Evolutionary conservation across 345 rosid genomes (phyloP).

Genomic region (Cardamine occulta): DNA sequence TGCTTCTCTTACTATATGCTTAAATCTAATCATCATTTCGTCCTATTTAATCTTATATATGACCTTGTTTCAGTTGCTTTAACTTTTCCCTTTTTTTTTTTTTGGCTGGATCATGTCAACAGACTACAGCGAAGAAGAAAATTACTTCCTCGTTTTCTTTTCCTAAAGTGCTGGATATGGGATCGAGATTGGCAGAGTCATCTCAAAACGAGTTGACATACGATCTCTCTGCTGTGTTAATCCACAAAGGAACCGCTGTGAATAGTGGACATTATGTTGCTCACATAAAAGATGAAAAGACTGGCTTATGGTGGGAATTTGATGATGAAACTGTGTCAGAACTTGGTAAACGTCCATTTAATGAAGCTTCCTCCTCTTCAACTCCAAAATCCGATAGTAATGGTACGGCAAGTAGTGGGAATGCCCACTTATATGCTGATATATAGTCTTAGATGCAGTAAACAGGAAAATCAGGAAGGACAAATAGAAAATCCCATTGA

Average conservation of each 20-base stretch:
- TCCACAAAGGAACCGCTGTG: conserved; percentile 97
- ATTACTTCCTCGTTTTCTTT: conserved; percentile 83
- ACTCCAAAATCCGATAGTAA: conserved; percentile 52
- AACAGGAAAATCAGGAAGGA: conserved; percentile 49
- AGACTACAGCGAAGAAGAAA: conserved; percentile 97
- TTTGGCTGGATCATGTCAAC: conserved; percentile 53
- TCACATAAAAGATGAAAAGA: conserved; percentile 90
- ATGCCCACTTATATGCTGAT: conserved; percentile 79
- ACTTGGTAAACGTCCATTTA: conserved; percentile 81
- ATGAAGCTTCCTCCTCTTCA: conserved; percentile 69
- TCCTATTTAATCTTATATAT: neutral
- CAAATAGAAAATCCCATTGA: conserved; percentile 34
- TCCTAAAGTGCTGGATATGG: conserved; percentile 85
- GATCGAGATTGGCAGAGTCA: conserved; percentile 68
- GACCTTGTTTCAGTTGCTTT: conserved; percentile 2
- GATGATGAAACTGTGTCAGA: conserved; percentile 93
- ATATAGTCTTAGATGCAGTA: conserved; percentile 68
- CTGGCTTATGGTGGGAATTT: conserved; percentile 96
- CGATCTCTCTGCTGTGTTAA: conserved; percentile 85
- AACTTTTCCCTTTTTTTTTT: conserved; percentile 12
- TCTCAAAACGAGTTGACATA: conserved; percentile 64
- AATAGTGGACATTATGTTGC: conserved; percentile 98
- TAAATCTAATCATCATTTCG: conserved; percentile 1
- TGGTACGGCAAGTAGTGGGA: conserved; percentile 48
- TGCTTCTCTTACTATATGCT: conserved; percentile 22